Evolutionary conservation across 2,329 filamentous ascomycete species (phyloP).

Genomic region (Aspergillus sp.): DNA sequence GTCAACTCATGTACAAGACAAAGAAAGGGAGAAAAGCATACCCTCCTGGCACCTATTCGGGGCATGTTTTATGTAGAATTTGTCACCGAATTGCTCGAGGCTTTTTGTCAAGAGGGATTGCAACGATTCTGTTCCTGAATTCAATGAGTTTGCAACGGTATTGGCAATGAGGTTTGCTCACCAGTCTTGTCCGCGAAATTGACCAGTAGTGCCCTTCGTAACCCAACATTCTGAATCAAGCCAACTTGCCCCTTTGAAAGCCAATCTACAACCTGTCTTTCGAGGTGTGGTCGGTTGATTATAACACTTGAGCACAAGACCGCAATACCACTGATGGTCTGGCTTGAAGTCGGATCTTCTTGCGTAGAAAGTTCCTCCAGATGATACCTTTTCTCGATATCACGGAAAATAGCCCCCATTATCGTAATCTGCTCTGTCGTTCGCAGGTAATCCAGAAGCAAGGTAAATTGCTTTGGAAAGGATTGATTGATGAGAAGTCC

Average conservation of each 20-base stretch:
- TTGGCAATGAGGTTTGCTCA: conserved; percentile 10
- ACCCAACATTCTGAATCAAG: conserved; percentile 55
- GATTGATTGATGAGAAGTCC: conserved; percentile 25
- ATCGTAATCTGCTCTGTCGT: conserved; percentile 42
- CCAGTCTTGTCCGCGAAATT: conserved; percentile 48
- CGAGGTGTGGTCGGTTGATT: conserved; percentile 41
- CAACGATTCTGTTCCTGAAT: conserved; percentile 28
- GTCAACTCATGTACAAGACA: conserved; percentile 10
- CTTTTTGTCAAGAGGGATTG: conserved; percentile 54
- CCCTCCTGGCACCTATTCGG: conserved; percentile 84
- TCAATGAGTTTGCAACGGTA: too few relatives aligned
- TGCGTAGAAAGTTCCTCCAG: conserved; percentile 10
- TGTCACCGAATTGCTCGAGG: conserved; percentile 70
- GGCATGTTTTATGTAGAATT: conserved; percentile 76
- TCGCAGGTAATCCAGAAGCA: conserved; percentile 37
- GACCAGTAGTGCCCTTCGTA: conserved; percentile 59
- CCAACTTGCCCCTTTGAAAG: conserved; percentile 56
- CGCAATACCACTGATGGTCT: conserved; percentile 50
- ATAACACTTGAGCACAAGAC: conserved; percentile 48
- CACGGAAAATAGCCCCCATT: conserved; percentile 39
- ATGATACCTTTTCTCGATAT: conserved; percentile 36
- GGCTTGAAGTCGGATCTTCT: conserved; percentile 6
- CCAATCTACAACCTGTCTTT: conserved; percentile 54
- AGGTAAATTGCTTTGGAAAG: conserved; percentile 23
- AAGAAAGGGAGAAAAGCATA: conserved; percentile 26